Evolutionary conservation across 2,329 filamentous ascomycete genomes (phyloP).

Genomic region (Talaromyces sp.): DNA sequence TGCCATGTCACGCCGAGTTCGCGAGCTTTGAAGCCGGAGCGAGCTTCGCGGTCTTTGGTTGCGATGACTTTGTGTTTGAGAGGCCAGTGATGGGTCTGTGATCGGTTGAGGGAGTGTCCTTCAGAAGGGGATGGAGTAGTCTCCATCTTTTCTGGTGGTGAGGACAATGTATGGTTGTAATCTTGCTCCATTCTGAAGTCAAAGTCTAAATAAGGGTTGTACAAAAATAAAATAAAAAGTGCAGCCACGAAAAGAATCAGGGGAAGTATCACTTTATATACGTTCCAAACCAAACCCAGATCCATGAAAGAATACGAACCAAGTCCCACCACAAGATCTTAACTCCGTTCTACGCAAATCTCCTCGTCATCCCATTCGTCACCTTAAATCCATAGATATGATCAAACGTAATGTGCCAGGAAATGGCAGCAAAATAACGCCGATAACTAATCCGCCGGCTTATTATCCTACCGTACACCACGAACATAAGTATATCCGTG

Average conservation of each 20-base stretch:
- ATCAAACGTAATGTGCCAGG: not conserved
- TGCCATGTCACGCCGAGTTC: constrained; percentile 64
- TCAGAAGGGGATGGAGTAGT: not conserved
- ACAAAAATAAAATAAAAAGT: not conserved
- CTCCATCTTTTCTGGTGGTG: not conserved
- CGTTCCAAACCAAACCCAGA: not conserved
- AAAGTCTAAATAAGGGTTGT: not conserved
- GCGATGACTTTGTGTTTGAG: constrained; percentile 50
- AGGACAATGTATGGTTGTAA: not conserved
- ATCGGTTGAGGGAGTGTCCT: not conserved
- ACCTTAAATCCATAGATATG: not conserved
- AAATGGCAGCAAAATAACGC: not conserved
- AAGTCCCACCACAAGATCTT: not conserved
- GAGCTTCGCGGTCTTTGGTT: constrained; percentile 42
- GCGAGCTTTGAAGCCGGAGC: constrained; percentile 47
- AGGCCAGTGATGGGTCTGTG: constrained; percentile 38
- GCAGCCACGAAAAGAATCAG: not conserved
- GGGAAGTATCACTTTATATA: not conserved
- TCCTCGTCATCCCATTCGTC: not conserved
- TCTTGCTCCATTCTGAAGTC: not conserved
- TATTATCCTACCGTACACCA: not conserved
- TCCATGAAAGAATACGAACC: not conserved
- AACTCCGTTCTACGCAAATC: not conserved
- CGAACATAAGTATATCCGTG: not conserved
- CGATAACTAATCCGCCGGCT: not conserved